A percentile compares a stretch with the other conserved stretches of the same genome.
Evolutionary conservation across 192 early-diverging fungal species (phyloP).

Genomic region (Umbelopsis sp.): DNA sequence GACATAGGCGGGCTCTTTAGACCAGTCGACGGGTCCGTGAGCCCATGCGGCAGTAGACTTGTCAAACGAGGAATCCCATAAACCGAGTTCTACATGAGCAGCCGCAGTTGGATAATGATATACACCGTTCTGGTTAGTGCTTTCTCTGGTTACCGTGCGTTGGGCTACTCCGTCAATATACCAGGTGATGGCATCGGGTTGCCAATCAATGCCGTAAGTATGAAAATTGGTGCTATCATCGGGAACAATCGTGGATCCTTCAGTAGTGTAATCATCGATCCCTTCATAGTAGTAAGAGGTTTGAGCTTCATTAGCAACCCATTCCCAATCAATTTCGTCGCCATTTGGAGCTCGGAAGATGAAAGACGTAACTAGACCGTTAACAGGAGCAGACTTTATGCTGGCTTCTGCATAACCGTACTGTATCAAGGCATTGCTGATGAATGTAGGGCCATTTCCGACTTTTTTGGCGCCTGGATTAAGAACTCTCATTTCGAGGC

Average conservation of each 20-base stretch:
- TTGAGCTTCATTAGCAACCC: conserved; percentile 39
- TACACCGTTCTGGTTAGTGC: conserved; percentile 36
- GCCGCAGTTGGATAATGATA: conserved; percentile 47
- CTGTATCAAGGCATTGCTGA: conserved; percentile 39
- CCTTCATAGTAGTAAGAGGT: conserved; percentile 1
- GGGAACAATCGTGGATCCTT: conserved; percentile 32
- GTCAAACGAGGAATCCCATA: conserved; percentile 59
- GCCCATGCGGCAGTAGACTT: conserved; percentile 39
- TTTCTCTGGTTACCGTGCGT: conserved; percentile 37
- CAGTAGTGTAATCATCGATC: not conserved
- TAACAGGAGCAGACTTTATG: conserved; percentile 34
- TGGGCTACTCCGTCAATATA: conserved; percentile 46
- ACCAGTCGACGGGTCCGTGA: conserved; percentile 32
- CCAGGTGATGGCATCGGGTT: conserved; percentile 50
- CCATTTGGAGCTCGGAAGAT: conserved; percentile 36
- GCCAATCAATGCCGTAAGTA: conserved; percentile 52
- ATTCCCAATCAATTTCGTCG: conserved; percentile 44
- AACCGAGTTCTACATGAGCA: conserved; percentile 48
- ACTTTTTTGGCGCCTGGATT: not conserved
- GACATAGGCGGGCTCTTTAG: not conserved
- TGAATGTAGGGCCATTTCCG: conserved; percentile 40
- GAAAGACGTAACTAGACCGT: conserved; percentile 43
- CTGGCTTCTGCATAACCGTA: conserved; percentile 46
- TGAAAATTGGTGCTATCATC: conserved; percentile 43
- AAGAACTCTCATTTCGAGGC: not conserved